phyloP scores from a whole-genome alignment of 805 yeast species.

The Candida ulmi region DNA sequence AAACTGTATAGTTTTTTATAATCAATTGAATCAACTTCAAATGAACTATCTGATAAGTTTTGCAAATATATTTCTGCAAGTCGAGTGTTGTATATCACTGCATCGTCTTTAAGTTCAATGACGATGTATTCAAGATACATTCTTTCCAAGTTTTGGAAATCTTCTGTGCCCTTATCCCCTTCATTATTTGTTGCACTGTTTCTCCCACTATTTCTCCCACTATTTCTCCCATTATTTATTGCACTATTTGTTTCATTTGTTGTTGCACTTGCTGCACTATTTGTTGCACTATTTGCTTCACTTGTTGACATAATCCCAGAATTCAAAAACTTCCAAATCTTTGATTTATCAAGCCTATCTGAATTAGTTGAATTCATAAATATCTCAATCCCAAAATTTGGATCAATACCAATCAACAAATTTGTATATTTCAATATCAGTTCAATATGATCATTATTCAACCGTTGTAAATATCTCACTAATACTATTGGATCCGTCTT shows the following conservation, averaged over 20 bases:
- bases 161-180: slow-evolving; percentile 20
- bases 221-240: no score
- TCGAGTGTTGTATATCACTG: slow-evolving; percentile 35
- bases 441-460: slow-evolving; percentile 42
- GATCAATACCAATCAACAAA: slow-evolving; percentile 40
- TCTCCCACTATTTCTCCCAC: no score
- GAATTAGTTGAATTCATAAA: slow-evolving; percentile 63
- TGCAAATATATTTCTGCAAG: slow-evolving; percentile 41
- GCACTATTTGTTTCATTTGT: no score
- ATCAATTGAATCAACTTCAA: slow-evolving; percentile 5
- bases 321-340: slow-evolving; percentile 49
- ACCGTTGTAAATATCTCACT: slow-evolving; percentile 51
- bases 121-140: slow-evolving; percentile 51
- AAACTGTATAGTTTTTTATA: slow-evolving; percentile 31
- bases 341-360: slow-evolving; percentile 46
- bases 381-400: slow-evolving; percentile 36
- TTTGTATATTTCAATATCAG: slow-evolving; percentile 52
- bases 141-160: slow-evolving; percentile 23
- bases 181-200: no score
- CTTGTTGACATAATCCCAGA: no score
- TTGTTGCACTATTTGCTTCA: no score
- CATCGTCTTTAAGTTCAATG: slow-evolving; percentile 30
- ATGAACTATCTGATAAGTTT: slow-evolving; percentile 14
- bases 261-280: no score
- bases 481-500: slow-evolving; percentile 14